A percentile compares a stretch with the other conserved stretches of the same genome.
Conservation (phyloP, 306 rosid species). For the Ochetophila trinervis region DNA sequence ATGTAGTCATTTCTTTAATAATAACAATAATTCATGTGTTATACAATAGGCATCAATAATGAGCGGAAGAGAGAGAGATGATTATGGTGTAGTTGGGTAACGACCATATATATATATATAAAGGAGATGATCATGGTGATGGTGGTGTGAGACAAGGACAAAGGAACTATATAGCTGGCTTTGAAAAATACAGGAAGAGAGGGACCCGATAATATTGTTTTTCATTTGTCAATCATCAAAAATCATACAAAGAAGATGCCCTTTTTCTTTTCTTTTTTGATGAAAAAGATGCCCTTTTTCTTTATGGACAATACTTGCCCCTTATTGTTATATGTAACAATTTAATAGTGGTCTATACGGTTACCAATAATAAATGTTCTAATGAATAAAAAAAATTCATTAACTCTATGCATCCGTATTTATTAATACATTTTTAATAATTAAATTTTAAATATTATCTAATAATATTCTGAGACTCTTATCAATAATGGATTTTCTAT, state of each 20-base stretch:
- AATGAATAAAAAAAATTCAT: no score
- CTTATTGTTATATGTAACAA: no score
- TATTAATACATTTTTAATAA: no score
- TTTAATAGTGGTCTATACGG: no score
- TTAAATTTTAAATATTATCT: no score
- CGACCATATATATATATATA: slow-evolving; percentile 1
- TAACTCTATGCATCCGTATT: no score
- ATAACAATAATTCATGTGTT: slow-evolving; percentile 12
- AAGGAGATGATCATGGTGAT: slow-evolving; percentile 16
- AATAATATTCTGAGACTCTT: no score
- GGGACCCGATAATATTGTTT: slow-evolving; percentile 32
- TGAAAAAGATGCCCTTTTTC: not conserved
- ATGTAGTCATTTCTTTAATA: slow-evolving; percentile 20
- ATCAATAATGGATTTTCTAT: no score
- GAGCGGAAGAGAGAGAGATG: not conserved
- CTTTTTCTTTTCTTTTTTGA: no score
- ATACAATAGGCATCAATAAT: not conserved
- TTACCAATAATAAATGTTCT: no score
- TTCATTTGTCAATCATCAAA: slow-evolving; percentile 22
- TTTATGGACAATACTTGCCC: no score
- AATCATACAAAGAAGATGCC: slow-evolving; percentile 12
- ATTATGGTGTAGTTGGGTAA: slow-evolving; percentile 15
- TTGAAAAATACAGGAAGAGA: slow-evolving; percentile 9
- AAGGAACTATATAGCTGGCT: slow-evolving; percentile 34
- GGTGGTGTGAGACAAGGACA: slow-evolving; percentile 35